Conservation (phyloP, 2,329 filamentous ascomycete species). For the Pestalotiopsis fici region DNA sequence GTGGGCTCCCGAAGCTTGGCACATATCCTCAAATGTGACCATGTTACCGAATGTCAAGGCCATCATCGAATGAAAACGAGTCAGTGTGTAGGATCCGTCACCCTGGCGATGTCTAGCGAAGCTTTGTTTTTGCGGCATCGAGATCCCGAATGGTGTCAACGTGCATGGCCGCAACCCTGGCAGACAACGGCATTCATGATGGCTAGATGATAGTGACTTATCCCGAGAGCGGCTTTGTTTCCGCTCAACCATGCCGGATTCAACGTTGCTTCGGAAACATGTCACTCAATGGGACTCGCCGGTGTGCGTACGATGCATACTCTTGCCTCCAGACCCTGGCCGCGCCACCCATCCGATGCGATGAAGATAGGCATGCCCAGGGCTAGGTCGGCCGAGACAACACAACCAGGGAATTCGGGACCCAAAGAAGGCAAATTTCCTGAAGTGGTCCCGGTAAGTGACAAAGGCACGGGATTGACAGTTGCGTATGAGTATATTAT, state of each 20-base stretch:
- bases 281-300: neutral
- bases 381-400: neutral
- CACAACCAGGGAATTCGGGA: neutral
- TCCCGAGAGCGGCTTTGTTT: neutral
- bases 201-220: neutral
- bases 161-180: neutral
- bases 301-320: neutral
- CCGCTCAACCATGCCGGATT: neutral
- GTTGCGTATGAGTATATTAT: neutral
- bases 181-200: neutral
- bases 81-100: neutral
- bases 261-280: neutral
- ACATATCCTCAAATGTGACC: neutral
- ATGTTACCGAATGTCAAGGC: neutral
- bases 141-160: neutral
- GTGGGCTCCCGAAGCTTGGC: neutral
- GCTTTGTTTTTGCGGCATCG: neutral
- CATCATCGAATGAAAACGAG: neutral
- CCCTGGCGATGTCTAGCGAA: neutral
- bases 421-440: neutral
- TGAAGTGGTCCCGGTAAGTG: neutral
- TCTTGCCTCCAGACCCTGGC: neutral
- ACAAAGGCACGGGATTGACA: neutral
- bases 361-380: neutral
- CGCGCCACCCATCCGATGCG: neutral